phyloP scores from a whole-genome alignment of 2,329 filamentous ascomycete species.

The Huntiella abstrusa region DNA sequence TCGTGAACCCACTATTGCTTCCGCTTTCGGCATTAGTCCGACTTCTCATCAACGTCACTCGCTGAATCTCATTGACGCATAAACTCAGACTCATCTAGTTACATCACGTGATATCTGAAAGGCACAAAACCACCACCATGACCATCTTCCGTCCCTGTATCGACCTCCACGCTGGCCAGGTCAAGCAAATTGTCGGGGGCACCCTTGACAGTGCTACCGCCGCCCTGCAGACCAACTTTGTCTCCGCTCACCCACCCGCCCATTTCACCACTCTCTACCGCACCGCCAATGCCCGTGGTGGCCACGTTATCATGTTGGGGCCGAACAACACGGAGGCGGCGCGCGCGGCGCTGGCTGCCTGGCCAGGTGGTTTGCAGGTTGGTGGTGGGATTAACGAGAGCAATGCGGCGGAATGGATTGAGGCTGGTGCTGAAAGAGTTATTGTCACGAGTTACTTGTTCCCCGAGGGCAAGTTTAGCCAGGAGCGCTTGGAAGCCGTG shows the following conservation, averaged over 20 bases:
- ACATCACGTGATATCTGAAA: background rate
- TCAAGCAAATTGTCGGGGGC: constrained; percentile 96
- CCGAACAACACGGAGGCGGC: constrained; percentile 71
- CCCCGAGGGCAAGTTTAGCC: constrained; percentile 63
- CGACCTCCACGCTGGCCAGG: constrained; percentile 88
- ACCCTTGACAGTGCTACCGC: constrained; percentile 53
- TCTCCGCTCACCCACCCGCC: constrained; percentile 63
- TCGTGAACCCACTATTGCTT: constrained; percentile 1
- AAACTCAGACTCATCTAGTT: background rate
- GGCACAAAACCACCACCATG: constrained; percentile 34
- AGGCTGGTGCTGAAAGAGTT: constrained; percentile 76
- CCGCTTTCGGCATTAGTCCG: constrained; percentile 1
- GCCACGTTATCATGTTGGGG: constrained; percentile 93
- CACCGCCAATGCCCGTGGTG: constrained; percentile 53
- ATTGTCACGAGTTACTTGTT: constrained; percentile 96
- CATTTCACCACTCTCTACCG: constrained; percentile 72
- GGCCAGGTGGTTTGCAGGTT: constrained; percentile 68
- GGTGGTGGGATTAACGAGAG: constrained; percentile 80
- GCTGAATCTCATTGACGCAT: background rate
- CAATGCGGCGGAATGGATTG: constrained; percentile 77
- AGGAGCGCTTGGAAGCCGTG: constrained; percentile 54
- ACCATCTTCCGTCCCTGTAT: constrained; percentile 92
- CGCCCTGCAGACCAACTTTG: constrained; percentile 74
- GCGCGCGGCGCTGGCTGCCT: constrained; percentile 53
- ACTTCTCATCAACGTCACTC: background rate